Percentiles rank a stretch among this genome's conserved stretches.
phyloP scores from a whole-genome alignment of 176 grass and related monocot species.

The Otatea glauca region DNA sequence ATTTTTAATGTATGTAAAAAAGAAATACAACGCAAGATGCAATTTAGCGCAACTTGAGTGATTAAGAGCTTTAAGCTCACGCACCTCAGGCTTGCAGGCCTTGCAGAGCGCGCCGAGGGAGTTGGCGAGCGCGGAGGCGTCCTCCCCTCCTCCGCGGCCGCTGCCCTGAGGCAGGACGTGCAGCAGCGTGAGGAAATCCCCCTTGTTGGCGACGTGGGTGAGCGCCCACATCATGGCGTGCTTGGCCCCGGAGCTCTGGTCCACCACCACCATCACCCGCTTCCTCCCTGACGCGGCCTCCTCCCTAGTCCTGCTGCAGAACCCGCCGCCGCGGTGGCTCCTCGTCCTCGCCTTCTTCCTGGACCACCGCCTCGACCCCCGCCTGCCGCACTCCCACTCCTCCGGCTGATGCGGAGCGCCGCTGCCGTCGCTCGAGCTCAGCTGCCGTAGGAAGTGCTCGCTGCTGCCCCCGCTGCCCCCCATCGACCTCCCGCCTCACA shows the following conservation, averaged over 20 bases:
- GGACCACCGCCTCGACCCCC: constrained; percentile 75
- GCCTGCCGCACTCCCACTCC: constrained; percentile 46
- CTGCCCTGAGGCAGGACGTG: constrained; percentile 63
- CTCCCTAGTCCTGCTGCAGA: constrained; percentile 39
- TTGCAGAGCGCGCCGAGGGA: constrained; percentile 84
- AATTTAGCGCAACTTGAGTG: not conserved
- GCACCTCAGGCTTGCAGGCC: constrained; percentile 85
- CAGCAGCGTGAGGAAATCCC: constrained; percentile 87
- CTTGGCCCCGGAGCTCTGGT: constrained; percentile 79
- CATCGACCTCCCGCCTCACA: constrained; percentile 19
- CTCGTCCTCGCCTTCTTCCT: constrained; percentile 46
- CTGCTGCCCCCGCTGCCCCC: constrained; percentile 64
- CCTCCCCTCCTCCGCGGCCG: constrained; percentile 22
- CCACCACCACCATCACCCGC: constrained; percentile 91
- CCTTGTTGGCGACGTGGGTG: constrained; percentile 77
- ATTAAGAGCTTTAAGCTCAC: not conserved
- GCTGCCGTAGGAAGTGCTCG: constrained; percentile 71
- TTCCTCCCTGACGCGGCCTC: constrained; percentile 60
- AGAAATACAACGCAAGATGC: not conserved
- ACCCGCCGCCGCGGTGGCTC: constrained; percentile 43
- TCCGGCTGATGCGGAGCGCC: constrained; percentile 5
- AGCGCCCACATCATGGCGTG: constrained; percentile 99
- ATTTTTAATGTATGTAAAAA: too few relatives aligned
- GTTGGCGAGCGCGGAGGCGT: constrained; percentile 60
- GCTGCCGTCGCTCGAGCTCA: constrained; percentile 60